Percentiles rank a stretch among this genome's conserved stretches.
Conservation (phyloP, 2,329 filamentous ascomycete genomes). For the Coleophoma crateriformis region DNA sequence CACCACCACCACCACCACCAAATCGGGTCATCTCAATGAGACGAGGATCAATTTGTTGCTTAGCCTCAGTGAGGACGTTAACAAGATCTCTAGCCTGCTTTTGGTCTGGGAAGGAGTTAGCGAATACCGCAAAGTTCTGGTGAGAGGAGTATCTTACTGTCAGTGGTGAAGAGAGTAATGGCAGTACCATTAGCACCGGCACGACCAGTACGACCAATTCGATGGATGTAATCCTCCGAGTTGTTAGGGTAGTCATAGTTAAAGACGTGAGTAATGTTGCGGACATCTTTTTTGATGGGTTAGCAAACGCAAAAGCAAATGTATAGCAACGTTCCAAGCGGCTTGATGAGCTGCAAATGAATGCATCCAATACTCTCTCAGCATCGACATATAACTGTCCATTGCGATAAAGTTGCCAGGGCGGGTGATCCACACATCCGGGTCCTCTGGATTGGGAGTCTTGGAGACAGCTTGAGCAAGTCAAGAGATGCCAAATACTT, state of each 20-base stretch:
- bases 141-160: slow-evolving; percentile 66
- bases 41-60: slow-evolving; percentile 95
- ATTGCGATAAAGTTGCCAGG: slow-evolving; percentile 40
- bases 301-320: slow-evolving; percentile 64
- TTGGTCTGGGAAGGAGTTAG: slow-evolving; percentile 51
- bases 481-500: slow-evolving; percentile 72
- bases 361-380: slow-evolving; percentile 33
- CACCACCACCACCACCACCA: slow-evolving; percentile 76
- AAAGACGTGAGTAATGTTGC: slow-evolving; percentile 99
- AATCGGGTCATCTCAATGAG: slow-evolving; percentile 95
- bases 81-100: slow-evolving; percentile 98
- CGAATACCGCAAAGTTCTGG: slow-evolving; percentile 8
- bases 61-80: slow-evolving; percentile 86
- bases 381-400: slow-evolving; percentile 28
- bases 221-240: slow-evolving; percentile 96
- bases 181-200: slow-evolving; percentile 92
- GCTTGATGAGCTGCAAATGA: slow-evolving; percentile 27
- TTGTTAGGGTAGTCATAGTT: slow-evolving; percentile 99
- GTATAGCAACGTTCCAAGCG: slow-evolving; percentile 58
- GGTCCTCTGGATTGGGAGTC: slow-evolving; percentile 55
- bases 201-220: slow-evolving; percentile 93
- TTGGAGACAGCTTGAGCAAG: slow-evolving; percentile 72
- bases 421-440: slow-evolving; percentile 49
- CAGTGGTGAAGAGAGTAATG: slow-evolving; percentile 98
- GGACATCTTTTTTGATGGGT: slow-evolving; percentile 91